These are phyloP conservation scores for Picochlorum sp. DNA, from an alignment of 139 green algal genomes.

Conservation along the genomic window DNA sequence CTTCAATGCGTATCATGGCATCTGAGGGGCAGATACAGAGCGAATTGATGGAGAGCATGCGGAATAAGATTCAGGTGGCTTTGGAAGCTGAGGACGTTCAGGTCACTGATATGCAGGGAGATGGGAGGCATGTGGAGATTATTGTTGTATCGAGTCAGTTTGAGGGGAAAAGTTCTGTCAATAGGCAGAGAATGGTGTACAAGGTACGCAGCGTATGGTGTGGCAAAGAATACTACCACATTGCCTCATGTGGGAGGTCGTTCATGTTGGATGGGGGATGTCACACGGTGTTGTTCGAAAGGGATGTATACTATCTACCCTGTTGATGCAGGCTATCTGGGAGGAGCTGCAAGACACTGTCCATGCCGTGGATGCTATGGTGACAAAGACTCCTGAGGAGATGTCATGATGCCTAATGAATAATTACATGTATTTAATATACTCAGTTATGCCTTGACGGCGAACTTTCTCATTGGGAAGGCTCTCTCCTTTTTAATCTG, in stretches of 20 bases:
- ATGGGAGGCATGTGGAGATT: conserved; percentile 74
- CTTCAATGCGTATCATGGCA: not conserved
- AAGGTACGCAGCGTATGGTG: conserved; percentile 46
- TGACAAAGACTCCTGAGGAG: conserved; percentile 29
- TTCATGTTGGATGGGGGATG: not conserved
- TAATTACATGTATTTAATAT: conserved; percentile 11
- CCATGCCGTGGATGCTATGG: conserved; percentile 38
- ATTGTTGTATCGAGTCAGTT: conserved; percentile 59
- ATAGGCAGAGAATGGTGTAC: conserved; percentile 77
- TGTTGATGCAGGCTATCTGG: conserved; percentile 32
- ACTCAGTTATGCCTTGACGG: conserved; percentile 76
- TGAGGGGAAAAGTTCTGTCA: conserved; percentile 63
- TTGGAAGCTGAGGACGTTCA: conserved; percentile 43
- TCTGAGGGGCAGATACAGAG: conserved; percentile 19
- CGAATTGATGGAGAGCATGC: conserved; percentile 24
- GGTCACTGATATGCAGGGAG: conserved; percentile 56
- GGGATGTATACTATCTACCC: too few species aligned
- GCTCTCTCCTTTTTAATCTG: conserved; percentile 69
- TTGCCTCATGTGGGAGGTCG: not conserved
- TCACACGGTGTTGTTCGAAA: too few species aligned
- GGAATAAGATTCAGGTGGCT: conserved; percentile 30
- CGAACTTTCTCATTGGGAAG: conserved; percentile 90
- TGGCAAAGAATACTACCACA: conserved; percentile 17
- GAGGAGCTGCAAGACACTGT: conserved; percentile 60
- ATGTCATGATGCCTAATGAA: not conserved